Percentiles rank a stretch among this genome's conserved stretches.
Evolutionary conservation across 495 filamentous ascomycete genomes (phyloP).

Genomic region (Podospora bellae-mahoneyi): DNA sequence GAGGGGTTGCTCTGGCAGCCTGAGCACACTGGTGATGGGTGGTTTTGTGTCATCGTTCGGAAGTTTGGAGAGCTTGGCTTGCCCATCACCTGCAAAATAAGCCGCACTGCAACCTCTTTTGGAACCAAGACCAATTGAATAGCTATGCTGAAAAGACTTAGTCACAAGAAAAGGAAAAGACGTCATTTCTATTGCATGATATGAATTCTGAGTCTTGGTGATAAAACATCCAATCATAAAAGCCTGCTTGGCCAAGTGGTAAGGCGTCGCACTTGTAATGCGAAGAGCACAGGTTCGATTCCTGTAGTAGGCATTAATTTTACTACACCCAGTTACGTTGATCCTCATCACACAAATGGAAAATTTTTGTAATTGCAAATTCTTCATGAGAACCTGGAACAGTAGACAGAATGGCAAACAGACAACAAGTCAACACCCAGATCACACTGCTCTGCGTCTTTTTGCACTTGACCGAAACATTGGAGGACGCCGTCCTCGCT

Average conservation of each 20-base stretch:
- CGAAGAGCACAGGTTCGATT: constrained; percentile 8
- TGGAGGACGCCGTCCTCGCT: not conserved
- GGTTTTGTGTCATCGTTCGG: not conserved
- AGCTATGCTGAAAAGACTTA: too few relatives aligned
- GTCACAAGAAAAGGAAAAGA: too few relatives aligned
- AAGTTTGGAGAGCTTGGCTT: not conserved
- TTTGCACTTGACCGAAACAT: not conserved
- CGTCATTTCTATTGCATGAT: too few relatives aligned
- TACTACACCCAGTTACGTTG: too few relatives aligned
- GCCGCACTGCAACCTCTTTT: too few relatives aligned
- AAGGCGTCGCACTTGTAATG: constrained; percentile 8
- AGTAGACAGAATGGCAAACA: too few relatives aligned
- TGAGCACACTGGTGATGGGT: not conserved
- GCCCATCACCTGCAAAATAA: too few relatives aligned
- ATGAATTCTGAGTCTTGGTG: too few relatives aligned
- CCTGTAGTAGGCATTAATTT: not conserved
- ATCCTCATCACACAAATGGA: too few relatives aligned
- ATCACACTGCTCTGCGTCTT: not conserved
- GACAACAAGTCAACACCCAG: not conserved
- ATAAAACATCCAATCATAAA: not conserved
- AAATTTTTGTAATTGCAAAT: not conserved
- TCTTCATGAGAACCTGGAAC: not conserved
- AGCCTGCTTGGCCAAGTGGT: constrained; percentile 8
- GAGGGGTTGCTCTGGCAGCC: not conserved
- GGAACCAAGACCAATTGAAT: too few relatives aligned